These are phyloP conservation scores for Hypoxylon sp. DNA, from an alignment of 2,329 filamentous ascomycete species.

Conservation along the genomic window DNA sequence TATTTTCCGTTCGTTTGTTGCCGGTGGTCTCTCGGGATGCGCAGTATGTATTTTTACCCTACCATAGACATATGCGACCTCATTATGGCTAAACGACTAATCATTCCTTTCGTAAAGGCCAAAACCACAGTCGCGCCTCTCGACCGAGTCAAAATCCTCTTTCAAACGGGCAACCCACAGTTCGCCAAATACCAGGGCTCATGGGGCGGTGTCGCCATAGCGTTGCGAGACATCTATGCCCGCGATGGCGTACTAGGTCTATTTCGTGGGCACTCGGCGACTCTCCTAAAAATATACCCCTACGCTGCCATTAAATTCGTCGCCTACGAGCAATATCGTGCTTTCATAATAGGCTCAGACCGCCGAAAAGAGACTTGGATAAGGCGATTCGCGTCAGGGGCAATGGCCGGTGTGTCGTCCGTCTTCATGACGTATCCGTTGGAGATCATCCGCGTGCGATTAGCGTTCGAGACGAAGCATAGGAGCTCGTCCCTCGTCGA, in stretches of 20 bases:
- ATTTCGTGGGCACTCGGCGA: slow-evolving; percentile 94
- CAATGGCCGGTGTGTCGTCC: slow-evolving; percentile 84
- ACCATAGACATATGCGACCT: not conserved
- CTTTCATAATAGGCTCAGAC: slow-evolving; percentile 75
- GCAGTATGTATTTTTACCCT: slow-evolving; percentile 71
- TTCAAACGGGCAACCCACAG: slow-evolving; percentile 93
- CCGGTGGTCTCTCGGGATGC: slow-evolving; percentile 91
- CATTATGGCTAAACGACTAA: slow-evolving; percentile 16
- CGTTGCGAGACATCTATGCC: slow-evolving; percentile 84
- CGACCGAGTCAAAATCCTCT: slow-evolving; percentile 98
- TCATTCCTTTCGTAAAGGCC: slow-evolving; percentile 67
- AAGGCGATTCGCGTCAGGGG: slow-evolving; percentile 79
- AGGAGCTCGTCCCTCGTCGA: slow-evolving; percentile 75
- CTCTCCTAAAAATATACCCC: slow-evolving; percentile 92
- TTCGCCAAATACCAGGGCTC: slow-evolving; percentile 93
- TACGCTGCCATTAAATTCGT: slow-evolving; percentile 99
- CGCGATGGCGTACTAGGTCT: slow-evolving; percentile 80
- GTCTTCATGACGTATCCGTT: slow-evolving; percentile 97
- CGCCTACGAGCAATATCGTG: slow-evolving; percentile 95
- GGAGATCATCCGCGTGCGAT: slow-evolving; percentile 89
- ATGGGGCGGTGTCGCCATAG: slow-evolving; percentile 84
- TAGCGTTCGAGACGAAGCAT: slow-evolving; percentile 93
- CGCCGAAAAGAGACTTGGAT: slow-evolving; percentile 79
- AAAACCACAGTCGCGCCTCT: slow-evolving; percentile 96
- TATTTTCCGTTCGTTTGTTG: slow-evolving; percentile 82